These are phyloP conservation scores for Colletotrichum incanum DNA, from an alignment of 2,329 filamentous ascomycete genomes.

Conservation along the genomic window DNA sequence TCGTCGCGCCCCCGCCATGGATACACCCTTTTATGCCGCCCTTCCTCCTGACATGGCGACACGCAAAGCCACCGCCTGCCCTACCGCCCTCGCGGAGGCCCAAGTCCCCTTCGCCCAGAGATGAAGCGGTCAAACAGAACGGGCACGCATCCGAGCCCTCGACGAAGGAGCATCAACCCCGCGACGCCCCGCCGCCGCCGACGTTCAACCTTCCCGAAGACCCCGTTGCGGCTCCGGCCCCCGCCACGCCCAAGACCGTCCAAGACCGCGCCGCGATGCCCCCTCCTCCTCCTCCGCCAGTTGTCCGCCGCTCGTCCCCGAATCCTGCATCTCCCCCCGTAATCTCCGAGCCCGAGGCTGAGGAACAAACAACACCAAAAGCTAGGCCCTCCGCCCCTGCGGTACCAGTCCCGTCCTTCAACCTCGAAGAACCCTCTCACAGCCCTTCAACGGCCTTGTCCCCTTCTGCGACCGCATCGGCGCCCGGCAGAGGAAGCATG, in stretches of 20 bases:
- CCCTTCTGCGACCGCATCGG: constrained; percentile 46
- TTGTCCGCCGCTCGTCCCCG: constrained; percentile 37
- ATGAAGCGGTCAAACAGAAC: constrained; percentile 4
- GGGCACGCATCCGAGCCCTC: background rate
- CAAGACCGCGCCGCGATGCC: constrained; percentile 55
- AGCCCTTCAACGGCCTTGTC: constrained; percentile 28
- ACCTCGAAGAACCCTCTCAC: constrained; percentile 52
- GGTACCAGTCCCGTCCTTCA: constrained; percentile 61
- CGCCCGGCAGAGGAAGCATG: constrained; percentile 41
- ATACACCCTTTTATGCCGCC: constrained; percentile 62
- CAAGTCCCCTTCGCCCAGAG: constrained; percentile 26
- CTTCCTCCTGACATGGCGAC: constrained; percentile 50
- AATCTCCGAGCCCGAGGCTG: constrained; percentile 50
- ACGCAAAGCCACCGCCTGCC: constrained; percentile 5
- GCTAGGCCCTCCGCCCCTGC: constrained; percentile 53
- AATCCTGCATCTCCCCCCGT: background rate
- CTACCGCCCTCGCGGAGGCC: constrained; percentile 22
- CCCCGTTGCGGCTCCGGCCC: constrained; percentile 3
- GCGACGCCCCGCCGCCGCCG: constrained; percentile 39
- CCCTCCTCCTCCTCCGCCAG: constrained; percentile 48
- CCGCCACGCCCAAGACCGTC: constrained; percentile 16
- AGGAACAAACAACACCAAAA: constrained; percentile 68
- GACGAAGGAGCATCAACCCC: background rate
- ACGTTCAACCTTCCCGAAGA: constrained; percentile 25
- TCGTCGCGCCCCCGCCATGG: constrained; percentile 68